Evolutionary conservation across 2,329 filamentous ascomycete genomes (phyloP).

Genomic region (Penicillium sp.): DNA sequence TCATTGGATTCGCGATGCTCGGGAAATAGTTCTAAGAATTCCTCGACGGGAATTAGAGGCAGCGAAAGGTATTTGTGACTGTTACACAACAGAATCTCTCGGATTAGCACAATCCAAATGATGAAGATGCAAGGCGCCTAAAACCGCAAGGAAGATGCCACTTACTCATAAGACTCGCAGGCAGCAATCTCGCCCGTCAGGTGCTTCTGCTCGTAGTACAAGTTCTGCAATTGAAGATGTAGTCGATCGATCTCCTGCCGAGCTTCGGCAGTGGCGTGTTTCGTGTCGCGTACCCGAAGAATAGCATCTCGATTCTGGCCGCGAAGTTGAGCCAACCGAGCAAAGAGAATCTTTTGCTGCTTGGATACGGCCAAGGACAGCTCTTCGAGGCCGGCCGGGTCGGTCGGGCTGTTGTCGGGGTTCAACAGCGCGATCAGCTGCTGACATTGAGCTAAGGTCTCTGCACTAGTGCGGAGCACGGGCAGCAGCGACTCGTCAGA

Average conservation of each 20-base stretch:
- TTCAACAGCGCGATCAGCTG: slow-evolving; percentile 61
- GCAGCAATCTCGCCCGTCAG: slow-evolving; percentile 85
- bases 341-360: slow-evolving; percentile 78
- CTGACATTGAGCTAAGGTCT: slow-evolving; percentile 73
- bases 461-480: slow-evolving; percentile 72
- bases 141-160: slow-evolving; percentile 25
- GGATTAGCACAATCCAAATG: slow-evolving; percentile 9
- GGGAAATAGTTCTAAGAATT: slow-evolving; percentile 77
- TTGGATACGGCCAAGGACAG: slow-evolving; percentile 65
- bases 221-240: slow-evolving; percentile 89
- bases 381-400: slow-evolving; percentile 53
- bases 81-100: not conserved
- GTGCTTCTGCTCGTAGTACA: slow-evolving; percentile 95
- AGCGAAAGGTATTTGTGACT: slow-evolving; percentile 82
- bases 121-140: not conserved
- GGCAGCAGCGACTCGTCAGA: slow-evolving; percentile 67
- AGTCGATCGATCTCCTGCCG: slow-evolving; percentile 89
- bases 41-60: slow-evolving; percentile 78
- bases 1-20: slow-evolving; percentile 74
- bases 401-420: slow-evolving; percentile 46
- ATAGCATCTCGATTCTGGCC: slow-evolving; percentile 82
- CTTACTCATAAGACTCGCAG: slow-evolving; percentile 89
- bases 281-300: slow-evolving; percentile 80
- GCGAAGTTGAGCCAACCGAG: slow-evolving; percentile 77
- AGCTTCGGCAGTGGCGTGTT: slow-evolving; percentile 80